Base-by-base conservation (phyloP, 1,139 yeast genomes). In the Geotrichum restrictum region DNA sequence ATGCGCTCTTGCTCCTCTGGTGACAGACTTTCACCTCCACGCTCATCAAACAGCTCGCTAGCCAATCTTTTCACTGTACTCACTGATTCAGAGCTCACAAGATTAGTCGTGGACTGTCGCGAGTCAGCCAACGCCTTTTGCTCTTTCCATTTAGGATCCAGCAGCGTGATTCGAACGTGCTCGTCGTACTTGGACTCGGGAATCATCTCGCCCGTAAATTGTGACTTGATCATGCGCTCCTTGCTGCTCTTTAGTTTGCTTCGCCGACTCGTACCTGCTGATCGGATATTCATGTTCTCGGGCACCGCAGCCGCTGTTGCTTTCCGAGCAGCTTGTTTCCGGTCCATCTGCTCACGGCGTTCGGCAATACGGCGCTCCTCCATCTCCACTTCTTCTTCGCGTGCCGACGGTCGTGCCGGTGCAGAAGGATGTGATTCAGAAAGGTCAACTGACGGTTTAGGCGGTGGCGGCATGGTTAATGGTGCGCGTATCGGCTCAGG, bases 111-210 rank as follows among this genome's bases (percentile, higher is more conserved):
- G 38, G 78, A 71, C 62, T 78, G 77, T 62, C 88, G 86, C 32
- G 77, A 73, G 58, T 85, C 81, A 14, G 74, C 75, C 55, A 78
- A 77, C 31, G 78, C 80, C 62, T 81, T 83, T 65, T 88, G 91
- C 57, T 81, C 81, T 59, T 82, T 77, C 71, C 87, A 88, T 58
- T 80, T 74, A 1, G 96, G 96, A 67, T 91, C 96, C 50, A 93
- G 71, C 45, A 88, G 72, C 53, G 86, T 71, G n/a, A 82, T 78
- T 54, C 80, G 78, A 59, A 89, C 73, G 67, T 91, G 97, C 58
- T 76, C 79, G 59, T 85, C 88, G 64, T 86, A 88, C 58, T 83
- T 74, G 51, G 77, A 75, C 61, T 86, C 94, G 0, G 91, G 85
- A 3, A 91, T 78, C 63, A 77, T 64, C 60, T 82, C 78, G 1